These are phyloP conservation scores for Pseudocercospora eumusae DNA, from an alignment of 2,329 filamentous ascomycete species.

Conservation along the genomic window DNA sequence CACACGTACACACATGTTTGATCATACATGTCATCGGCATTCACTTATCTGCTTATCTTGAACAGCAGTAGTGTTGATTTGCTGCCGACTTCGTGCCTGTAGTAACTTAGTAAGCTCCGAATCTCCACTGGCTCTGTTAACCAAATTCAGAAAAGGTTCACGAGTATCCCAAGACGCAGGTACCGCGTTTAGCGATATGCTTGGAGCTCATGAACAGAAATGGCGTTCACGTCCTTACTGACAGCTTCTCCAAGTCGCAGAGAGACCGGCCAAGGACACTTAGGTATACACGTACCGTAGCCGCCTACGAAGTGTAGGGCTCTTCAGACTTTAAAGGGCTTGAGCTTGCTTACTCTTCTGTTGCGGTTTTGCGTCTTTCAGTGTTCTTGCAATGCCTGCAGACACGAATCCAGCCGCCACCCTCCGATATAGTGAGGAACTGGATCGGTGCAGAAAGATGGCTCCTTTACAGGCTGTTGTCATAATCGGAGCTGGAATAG, in stretches of 20 bases:
- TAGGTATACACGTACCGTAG: background rate
- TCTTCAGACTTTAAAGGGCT: background rate
- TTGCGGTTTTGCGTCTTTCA: background rate
- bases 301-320: background rate
- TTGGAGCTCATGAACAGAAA: conserved; percentile 7
- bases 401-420: background rate
- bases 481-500: conserved; percentile 65
- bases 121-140: conserved; percentile 4
- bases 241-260: background rate
- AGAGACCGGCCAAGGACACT: background rate
- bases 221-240: conserved; percentile 5
- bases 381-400: conserved; percentile 1
- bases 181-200: conserved; percentile 3
- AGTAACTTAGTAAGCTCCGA: background rate
- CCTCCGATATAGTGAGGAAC: background rate
- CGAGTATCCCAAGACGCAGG: conserved; percentile 2
- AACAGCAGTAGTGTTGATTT: background rate
- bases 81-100: background rate
- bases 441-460: conserved; percentile 33
- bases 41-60: background rate
- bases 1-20: background rate
- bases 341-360: background rate
- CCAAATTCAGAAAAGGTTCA: conserved; percentile 8
- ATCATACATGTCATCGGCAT: background rate
- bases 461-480: conserved; percentile 48